Evolutionary conservation across 176 grass and related monocot species (phyloP).

Genomic region (Carex myosuroides): DNA sequence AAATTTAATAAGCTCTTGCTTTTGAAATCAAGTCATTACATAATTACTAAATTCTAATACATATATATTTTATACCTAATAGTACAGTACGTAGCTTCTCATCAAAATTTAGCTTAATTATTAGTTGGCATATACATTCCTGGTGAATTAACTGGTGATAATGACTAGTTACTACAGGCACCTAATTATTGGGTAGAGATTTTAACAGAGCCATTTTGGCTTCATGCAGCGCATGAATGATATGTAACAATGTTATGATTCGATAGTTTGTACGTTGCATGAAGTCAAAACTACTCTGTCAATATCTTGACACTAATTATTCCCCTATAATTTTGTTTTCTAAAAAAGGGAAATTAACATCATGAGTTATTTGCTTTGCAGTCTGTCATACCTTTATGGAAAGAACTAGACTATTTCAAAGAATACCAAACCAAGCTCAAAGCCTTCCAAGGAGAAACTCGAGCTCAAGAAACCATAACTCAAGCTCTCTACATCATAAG

Average conservation of each 20-base stretch:
- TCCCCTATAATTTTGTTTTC: not conserved
- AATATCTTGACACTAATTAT: not conserved
- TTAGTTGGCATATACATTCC: not conserved
- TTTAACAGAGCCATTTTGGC: too few relatives aligned
- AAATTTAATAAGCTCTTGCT: not conserved
- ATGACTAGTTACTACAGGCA: not conserved
- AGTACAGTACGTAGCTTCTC: not conserved
- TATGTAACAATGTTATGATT: too few relatives aligned
- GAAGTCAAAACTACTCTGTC: too few relatives aligned
- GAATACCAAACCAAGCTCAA: constrained; percentile 31
- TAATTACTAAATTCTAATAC: not conserved
- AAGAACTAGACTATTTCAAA: constrained; percentile 31
- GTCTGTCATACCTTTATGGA: constrained; percentile 29
- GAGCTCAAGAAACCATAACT: not conserved
- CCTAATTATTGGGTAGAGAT: not conserved
- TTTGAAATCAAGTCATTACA: not conserved
- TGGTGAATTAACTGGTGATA: not conserved
- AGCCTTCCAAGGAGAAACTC: constrained; percentile 17
- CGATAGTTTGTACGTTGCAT: too few relatives aligned
- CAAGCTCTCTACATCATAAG: constrained; percentile 24
- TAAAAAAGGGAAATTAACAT: not conserved
- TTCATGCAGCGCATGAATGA: too few relatives aligned
- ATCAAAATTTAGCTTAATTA: not conserved
- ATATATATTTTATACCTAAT: not conserved
- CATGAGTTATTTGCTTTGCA: not conserved